Conservation (phyloP, 2,329 filamentous ascomycete species). For the Scedosporium aurantiacum region DNA sequence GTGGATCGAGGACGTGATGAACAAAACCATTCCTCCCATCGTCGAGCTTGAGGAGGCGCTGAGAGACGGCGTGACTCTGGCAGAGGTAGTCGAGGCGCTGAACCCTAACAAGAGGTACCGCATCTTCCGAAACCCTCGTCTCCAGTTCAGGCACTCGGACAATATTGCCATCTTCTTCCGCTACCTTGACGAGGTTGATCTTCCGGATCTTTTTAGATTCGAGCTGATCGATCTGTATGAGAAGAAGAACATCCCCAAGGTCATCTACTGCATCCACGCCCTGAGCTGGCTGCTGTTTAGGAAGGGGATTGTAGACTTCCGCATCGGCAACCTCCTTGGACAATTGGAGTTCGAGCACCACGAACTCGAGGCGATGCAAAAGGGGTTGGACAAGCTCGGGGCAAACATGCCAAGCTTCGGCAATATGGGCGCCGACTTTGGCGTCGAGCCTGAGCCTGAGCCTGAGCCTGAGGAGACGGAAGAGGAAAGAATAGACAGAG, state of each 20-base stretch:
- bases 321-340: constrained; percentile 91
- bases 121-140: constrained; percentile 74
- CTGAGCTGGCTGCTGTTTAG: constrained; percentile 95
- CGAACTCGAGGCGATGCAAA: constrained; percentile 93
- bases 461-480: constrained; percentile 79
- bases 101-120: constrained; percentile 64
- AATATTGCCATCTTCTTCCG: constrained; percentile 96
- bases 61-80: constrained; percentile 84
- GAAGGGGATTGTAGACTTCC: constrained; percentile 88
- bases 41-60: constrained; percentile 88
- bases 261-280: constrained; percentile 97
- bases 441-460: constrained; percentile 65
- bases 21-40: constrained; percentile 78
- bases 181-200: constrained; percentile 79
- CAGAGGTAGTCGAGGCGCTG: constrained; percentile 84
- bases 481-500: constrained; percentile 74
- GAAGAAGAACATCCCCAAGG: constrained; percentile 98
- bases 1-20: constrained; percentile 90
- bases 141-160: constrained; percentile 94
- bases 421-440: constrained; percentile 93
- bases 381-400: constrained; percentile 89
- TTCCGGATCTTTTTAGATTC: constrained; percentile 93
- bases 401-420: constrained; percentile 96
- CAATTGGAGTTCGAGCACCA: constrained; percentile 97
- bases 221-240: constrained; percentile 97